These are phyloP conservation scores for Capsicum chinense DNA, from an alignment of 257 asterid species.

Conservation along the genomic window DNA sequence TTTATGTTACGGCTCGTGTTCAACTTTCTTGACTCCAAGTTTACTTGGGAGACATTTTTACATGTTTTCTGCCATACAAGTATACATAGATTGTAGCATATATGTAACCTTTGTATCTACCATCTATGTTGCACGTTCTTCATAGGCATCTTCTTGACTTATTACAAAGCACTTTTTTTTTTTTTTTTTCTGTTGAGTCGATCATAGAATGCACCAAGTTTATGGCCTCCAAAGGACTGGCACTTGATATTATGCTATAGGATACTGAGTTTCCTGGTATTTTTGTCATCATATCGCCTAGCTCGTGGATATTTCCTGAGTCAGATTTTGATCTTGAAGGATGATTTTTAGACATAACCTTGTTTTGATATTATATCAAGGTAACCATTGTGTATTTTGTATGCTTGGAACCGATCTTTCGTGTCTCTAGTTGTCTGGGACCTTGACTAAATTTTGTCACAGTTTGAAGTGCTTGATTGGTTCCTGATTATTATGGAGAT, in stretches of 20 bases:
- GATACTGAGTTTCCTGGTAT: background rate
- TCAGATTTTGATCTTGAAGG: background rate
- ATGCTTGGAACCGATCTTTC: background rate
- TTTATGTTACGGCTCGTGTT: background rate
- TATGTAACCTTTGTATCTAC: background rate
- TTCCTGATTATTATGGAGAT: background rate
- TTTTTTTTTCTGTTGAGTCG: background rate
- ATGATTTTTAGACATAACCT: background rate
- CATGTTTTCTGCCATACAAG: background rate
- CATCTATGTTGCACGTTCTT: background rate
- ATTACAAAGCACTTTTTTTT: background rate
- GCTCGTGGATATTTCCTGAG: background rate
- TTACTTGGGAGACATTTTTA: slow-evolving; percentile 6
- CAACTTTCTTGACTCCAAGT: slow-evolving; percentile 3
- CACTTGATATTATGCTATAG: background rate
- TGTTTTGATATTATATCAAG: background rate
- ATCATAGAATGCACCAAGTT: background rate
- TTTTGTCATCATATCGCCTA: background rate
- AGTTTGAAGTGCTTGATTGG: background rate
- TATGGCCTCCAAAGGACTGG: background rate
- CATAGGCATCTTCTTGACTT: background rate
- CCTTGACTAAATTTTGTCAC: background rate
- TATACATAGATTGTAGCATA: background rate
- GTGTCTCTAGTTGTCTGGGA: background rate
- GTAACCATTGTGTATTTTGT: background rate